phyloP scores from a whole-genome alignment of 75 land plant species.

The Ceratopteris richardii region DNA sequence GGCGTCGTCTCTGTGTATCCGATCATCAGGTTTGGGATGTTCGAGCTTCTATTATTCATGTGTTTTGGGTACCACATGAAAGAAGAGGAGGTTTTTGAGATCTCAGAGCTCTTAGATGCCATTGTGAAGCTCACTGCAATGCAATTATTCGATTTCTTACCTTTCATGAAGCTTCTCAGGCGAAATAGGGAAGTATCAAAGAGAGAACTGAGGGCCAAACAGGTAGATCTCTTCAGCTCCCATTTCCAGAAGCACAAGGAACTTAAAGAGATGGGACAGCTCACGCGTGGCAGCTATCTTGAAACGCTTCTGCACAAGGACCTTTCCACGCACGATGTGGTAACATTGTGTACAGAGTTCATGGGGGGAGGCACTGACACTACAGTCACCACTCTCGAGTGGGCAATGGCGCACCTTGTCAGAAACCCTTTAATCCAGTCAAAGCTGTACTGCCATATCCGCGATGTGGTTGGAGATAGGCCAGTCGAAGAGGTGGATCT shows the following conservation, averaged over 20 bases:
- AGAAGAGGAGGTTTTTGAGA: constrained; percentile 1
- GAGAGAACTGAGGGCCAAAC: constrained; percentile 17
- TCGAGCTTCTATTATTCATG: constrained; percentile 2
- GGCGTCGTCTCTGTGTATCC: constrained; percentile 9
- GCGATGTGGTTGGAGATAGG: too few relatives aligned
- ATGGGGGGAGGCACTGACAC: constrained; percentile 43
- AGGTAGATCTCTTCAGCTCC: constrained; percentile 16
- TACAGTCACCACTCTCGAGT: constrained; percentile 19
- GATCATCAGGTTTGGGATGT: constrained; percentile 3
- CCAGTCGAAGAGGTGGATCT: too few relatives aligned
- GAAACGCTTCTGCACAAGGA: constrained; percentile 10
- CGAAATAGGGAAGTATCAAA: background rate
- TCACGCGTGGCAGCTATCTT: constrained; percentile 7
- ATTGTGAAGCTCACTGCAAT: background rate
- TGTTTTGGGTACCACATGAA: constrained; percentile 11
- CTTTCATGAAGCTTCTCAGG: background rate
- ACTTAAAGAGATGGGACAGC: background rate
- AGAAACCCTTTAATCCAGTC: constrained; percentile 15
- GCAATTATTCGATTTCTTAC: background rate
- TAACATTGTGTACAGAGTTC: constrained; percentile 19
- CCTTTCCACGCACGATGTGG: background rate
- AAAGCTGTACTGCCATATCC: too few relatives aligned
- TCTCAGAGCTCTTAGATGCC: constrained; percentile 1
- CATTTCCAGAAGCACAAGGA: constrained; percentile 18
- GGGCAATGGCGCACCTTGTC: constrained; percentile 36